phyloP scores from a whole-genome alignment of 176 grass and related monocot species.

The Bothriochloa decipiens region DNA sequence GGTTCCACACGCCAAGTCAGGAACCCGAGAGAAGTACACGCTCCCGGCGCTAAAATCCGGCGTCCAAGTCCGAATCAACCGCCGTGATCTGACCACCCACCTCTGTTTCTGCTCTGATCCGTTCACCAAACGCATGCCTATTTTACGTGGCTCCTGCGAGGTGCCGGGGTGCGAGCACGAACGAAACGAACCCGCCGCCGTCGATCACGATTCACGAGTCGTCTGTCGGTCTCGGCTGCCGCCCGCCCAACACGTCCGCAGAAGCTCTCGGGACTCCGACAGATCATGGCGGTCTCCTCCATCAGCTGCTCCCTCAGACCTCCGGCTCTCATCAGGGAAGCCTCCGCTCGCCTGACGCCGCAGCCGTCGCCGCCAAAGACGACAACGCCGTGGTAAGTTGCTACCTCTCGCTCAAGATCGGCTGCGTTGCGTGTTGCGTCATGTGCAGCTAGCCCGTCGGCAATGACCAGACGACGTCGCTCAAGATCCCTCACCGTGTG shows the following conservation, averaged over 20 bases:
- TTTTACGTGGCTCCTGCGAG: constrained; percentile 13
- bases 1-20: constrained; percentile 63
- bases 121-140: neutral
- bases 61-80: constrained; percentile 55
- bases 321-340: constrained; percentile 6
- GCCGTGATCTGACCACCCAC: constrained; percentile 46
- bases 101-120: neutral
- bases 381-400: constrained; percentile 34
- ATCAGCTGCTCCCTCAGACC: constrained; percentile 60
- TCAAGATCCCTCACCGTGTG: neutral
- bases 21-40: constrained; percentile 16
- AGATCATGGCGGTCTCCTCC: constrained; percentile 46
- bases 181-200: neutral
- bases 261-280: neutral
- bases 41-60: constrained; percentile 42
- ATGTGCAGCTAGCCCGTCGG: neutral
- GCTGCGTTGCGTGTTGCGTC: too few species aligned
- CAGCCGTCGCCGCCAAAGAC: neutral
- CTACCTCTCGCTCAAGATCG: neutral
- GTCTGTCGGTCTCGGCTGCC: neutral
- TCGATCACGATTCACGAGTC: neutral
- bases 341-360: neutral
- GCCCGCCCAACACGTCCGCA: neutral
- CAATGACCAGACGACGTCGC: neutral
- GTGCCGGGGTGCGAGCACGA: neutral